Evolutionary conservation across 2,329 filamentous ascomycete species (phyloP), one percentile per base, ranked within the genome.

Genomic region (Karstenula rhodostoma): DNA sequence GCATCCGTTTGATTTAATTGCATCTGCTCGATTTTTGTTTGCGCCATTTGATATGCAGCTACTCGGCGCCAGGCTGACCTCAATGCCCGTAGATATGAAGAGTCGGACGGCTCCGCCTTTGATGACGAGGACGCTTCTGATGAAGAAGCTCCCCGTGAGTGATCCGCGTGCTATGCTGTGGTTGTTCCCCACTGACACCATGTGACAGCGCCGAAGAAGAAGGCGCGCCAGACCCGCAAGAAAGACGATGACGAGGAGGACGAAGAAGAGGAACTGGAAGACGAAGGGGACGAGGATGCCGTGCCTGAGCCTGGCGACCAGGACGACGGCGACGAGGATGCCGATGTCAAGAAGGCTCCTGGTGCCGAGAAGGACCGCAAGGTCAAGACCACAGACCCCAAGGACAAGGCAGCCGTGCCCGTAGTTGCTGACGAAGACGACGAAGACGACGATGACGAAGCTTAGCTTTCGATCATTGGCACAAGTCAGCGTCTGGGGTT

Each of bases 71-170:
- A 67, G 60, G 62, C 71, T 74, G 66, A 71, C 70, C 40, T 19
- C 19, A 52, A 52, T 55, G 22, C 49, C 58, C 25, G 19, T 61
- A 78, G 76, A 68, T 78, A 77, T 58, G 72, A 73, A 44, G 75
- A 77, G 48, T 76, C 74, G 22, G 75, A 77, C 10, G 74, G 70
- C 53, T 77, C 74, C 43, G 71, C 74, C 58, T 77, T 76, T 58
- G 75, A 73, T 54, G 68, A 71, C 15, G 75, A 74, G 51, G 76
- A 74, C 22, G 75, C 73, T n/a, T 73, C 72, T 4, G 73, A 75
- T 29, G 75, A 70, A 9, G 73, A 73, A 57, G 76, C 70, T 56
- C 75, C 73, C 62, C 74, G 73, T 77, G 69, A 74, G 73, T 33
- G 37, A 29, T 22, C 33, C 32, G 13, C 32, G 15, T 6, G 40